A percentile compares a stretch with the other conserved stretches of the same genome.
Conservation (phyloP, 73 alveolate genomes). For the Effrenium voratum region DNA sequence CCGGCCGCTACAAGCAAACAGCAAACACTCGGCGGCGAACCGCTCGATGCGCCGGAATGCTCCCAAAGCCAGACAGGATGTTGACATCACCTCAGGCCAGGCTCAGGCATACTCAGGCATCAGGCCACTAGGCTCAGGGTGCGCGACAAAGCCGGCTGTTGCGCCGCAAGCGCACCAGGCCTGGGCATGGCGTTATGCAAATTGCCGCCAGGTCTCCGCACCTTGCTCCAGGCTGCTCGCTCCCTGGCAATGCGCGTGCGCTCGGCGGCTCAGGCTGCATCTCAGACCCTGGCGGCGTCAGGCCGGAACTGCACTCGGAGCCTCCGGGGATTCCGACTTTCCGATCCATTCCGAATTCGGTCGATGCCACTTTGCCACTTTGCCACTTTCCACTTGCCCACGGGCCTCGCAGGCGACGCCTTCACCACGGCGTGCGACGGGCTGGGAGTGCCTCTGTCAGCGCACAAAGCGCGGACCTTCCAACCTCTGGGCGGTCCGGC, state of each 20-base stretch:
- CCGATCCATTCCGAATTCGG: too few species aligned
- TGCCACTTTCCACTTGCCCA: neutral
- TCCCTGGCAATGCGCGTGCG: neutral
- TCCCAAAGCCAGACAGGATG: constrained; percentile 41
- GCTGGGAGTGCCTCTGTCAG: too few species aligned
- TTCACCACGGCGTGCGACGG: constrained; percentile 5
- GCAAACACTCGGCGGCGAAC: constrained; percentile 8
- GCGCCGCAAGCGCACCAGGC: constrained; percentile 67
- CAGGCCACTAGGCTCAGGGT: neutral
- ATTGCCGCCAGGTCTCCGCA: neutral
- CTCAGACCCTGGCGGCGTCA: neutral
- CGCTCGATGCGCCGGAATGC: constrained; percentile 41
- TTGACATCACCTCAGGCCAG: constrained; percentile 29
- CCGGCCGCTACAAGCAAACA: too few species aligned
- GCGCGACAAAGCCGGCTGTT: constrained; percentile 46
- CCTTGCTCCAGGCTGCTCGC: constrained; percentile 42
- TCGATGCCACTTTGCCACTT: too few species aligned
- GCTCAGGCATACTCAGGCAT: neutral
- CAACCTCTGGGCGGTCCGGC: neutral
- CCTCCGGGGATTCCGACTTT: neutral
- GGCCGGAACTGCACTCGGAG: constrained; percentile 2
- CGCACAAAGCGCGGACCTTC: too few species aligned
- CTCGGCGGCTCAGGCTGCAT: neutral
- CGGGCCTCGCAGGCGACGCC: constrained; percentile 44
- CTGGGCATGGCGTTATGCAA: neutral